These are phyloP conservation scores for Fusarium mexicanum DNA, from an alignment of 2,329 filamentous ascomycete genomes.

Conservation along the genomic window DNA sequence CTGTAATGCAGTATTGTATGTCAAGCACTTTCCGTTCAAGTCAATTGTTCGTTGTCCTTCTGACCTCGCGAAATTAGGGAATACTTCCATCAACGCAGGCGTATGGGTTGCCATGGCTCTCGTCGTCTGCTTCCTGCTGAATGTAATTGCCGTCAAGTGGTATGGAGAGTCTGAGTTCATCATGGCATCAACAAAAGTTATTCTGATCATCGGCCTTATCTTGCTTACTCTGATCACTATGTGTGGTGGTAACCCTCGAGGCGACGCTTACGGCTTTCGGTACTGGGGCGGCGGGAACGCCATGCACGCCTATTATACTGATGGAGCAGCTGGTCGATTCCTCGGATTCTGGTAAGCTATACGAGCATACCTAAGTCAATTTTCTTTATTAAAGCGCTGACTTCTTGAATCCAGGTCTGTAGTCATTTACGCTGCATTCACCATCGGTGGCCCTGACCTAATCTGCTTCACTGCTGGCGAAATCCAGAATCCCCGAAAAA, in stretches of 20 bases:
- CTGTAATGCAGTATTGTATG: not conserved
- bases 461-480: not conserved
- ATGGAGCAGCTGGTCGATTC: not conserved
- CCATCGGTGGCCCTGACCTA: not conserved
- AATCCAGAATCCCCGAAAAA: not conserved
- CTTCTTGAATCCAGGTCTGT: not conserved
- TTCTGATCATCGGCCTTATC: not conserved
- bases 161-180: not conserved
- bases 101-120: not conserved
- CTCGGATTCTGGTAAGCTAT: not conserved
- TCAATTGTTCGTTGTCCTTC: not conserved
- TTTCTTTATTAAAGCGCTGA: accelerated
- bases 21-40: accelerated
- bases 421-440: not conserved
- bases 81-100: not conserved
- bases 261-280: not conserved
- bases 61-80: not conserved
- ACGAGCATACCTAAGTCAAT: accelerated
- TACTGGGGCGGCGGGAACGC: not conserved
- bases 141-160: not conserved
- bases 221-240: not conserved
- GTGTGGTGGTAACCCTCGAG: not conserved
- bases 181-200: not conserved
- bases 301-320: not conserved
- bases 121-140: not conserved